Base-by-base conservation (phyloP, 2,329 filamentous ascomycete genomes). In the Aspergillus fructus region DNA sequence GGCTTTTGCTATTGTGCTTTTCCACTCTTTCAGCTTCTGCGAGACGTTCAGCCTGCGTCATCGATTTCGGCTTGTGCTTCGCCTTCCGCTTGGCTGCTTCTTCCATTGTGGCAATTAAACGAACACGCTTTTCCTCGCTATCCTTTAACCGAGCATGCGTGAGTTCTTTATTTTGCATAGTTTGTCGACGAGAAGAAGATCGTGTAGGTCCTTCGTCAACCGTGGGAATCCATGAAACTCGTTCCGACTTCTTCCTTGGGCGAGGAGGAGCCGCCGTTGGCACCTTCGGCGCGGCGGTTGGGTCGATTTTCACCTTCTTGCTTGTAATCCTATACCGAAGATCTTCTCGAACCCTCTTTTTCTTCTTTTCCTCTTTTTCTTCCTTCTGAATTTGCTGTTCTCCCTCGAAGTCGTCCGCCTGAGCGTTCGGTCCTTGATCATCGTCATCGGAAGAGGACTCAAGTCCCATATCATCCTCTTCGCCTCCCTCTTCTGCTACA, bases 401-500 rank as follows among this genome's bases (percentile, higher is more conserved):
- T 34, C 94, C 94, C 56, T 91, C 90, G 4, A 94, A 74, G 42
- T 96, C 91, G 63, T 94, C 85, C 19, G 81, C 75, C 39, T 68
- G 68, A 53, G 71, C 73, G 58, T 73, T 73, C 2, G 88, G 81
- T 51, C 86, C 80, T 74, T 85, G 86, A 57, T 91, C 88, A 59
- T 96, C 91, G 49, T 94, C 91, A 47, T 92, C 89, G 0, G 87
- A 90, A 0, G 91, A 96, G 13, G 89, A 93, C 67, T 96, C 91
- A 79, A 97, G 88, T 47, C 90, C 87, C 64, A 90, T 87, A 70
- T 97, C 93, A 2, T 89, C 90, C 2, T 79, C 85, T 53, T 84
- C 83, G 11, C 82, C 83, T 7, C 64, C 74, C 24, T 82, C 83
- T 12, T 65, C 74, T 7, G 65, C 75, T 52, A 66, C 73, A 17